Conservation (phyloP, 805 yeast species). For the Metschnikowia picachoensis region DNA sequence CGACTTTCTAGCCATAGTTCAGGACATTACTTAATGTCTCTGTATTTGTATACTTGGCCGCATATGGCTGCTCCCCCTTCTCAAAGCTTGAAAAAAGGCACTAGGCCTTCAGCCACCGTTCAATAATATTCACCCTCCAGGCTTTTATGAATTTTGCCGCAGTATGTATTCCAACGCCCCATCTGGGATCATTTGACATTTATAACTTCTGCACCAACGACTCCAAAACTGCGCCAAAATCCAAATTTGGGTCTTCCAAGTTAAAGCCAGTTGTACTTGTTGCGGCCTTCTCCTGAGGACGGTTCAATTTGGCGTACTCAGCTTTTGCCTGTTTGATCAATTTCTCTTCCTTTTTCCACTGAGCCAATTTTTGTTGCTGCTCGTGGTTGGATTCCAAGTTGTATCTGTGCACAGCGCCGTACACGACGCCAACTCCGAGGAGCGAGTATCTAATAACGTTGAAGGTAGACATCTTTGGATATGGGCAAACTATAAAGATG, state of each 20-base stretch:
- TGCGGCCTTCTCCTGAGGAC: conserved; percentile 33
- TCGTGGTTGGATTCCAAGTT: conserved; percentile 58
- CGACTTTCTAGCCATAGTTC: too few relatives aligned
- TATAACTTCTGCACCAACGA: conserved; percentile 57
- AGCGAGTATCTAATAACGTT: conserved; percentile 92
- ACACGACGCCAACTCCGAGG: conserved; percentile 79
- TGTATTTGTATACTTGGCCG: conserved; percentile 3
- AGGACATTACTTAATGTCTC: not conserved
- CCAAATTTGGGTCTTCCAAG: conserved; percentile 88
- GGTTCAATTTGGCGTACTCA: conserved; percentile 61
- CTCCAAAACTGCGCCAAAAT: conserved; percentile 67
- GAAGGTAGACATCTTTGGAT: conserved; percentile 30
- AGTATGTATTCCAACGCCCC: too few relatives aligned
- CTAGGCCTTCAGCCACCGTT: not conserved
- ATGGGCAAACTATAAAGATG: not conserved
- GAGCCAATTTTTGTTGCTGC: conserved; percentile 53
- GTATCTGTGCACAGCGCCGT: conserved; percentile 85
- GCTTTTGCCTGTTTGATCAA: conserved; percentile 86
- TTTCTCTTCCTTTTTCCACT: conserved; percentile 62
- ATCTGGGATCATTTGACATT: conserved; percentile 3
- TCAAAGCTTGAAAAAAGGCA: too few relatives aligned
- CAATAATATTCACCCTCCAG: not conserved
- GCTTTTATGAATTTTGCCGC: not conserved
- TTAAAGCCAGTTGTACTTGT: conserved; percentile 43
- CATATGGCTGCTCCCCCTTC: not conserved